Evolutionary conservation across 1,284 basidiomycete genomes (phyloP), one percentile per base, ranked within the genome.

Genomic region (Sanghuangporus baumii): DNA sequence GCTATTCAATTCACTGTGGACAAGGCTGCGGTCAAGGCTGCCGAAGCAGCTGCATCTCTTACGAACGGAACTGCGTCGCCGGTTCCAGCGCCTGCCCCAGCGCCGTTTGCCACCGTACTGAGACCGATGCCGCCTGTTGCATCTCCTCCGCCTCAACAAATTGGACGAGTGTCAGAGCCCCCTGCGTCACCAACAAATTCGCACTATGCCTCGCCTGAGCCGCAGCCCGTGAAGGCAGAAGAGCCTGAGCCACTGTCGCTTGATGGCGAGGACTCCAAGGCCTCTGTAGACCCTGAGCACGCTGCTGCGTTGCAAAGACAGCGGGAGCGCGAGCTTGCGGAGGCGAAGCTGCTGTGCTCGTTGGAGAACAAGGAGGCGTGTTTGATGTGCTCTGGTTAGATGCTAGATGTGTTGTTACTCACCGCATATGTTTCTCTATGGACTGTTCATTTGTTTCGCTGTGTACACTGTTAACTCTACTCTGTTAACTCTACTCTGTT

Each of bases 1-100:
- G 97, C 97, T 46, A 96, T 97, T 76, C 95, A 99, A 79, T 99
- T 99, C 81, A 99, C 97, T 12, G 87, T 99, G 66, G 95, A 97
- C 74, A 89, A 88, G 75, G 84, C 78, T 43, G 79, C 90, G 60
- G 81, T 95, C 66, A 91, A 93, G 73, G 78, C 86, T 59, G 91
- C 87, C 18, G 90, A 89, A 74, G 43, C 43, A 14, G 43, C 43
- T 18, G 43, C 43, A 3, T 14, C 43, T 12, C 43, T 46, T 46
- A 2, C 43, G 43, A 46, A 46, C 43, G 75, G 79, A 67, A 78
- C 82, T 64, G 73, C 16, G 76, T 75, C 18, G 73, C 71, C 34
- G 74, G 76, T 50, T 76, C 75, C n/a, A 73, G 71, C 31, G 74
- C 76, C 70, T 5, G 46, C 67, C n/a, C 67, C 72, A 61, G 50